These are phyloP conservation scores for Pseudocercospora pini-densiflorae DNA, from an alignment of 2,329 filamentous ascomycete species.

Conservation along the genomic window DNA sequence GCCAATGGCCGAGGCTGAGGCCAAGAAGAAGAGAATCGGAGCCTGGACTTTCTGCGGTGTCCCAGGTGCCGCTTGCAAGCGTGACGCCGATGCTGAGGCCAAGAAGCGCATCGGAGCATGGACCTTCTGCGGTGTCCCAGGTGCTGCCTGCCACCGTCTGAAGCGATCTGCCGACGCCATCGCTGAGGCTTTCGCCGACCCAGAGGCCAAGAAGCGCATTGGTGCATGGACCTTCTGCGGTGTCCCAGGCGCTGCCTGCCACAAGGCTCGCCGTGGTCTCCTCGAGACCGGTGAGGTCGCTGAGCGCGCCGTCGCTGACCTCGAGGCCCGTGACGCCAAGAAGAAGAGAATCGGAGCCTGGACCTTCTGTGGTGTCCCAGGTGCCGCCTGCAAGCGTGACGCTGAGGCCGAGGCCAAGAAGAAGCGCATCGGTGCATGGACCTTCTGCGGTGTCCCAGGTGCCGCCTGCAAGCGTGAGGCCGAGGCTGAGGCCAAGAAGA, in stretches of 20 bases:
- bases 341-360: slow-evolving; percentile 22
- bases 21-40: slow-evolving; percentile 30
- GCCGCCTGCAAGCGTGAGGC: slow-evolving; percentile 44
- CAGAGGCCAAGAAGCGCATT: slow-evolving; percentile 18
- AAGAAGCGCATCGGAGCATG: neutral
- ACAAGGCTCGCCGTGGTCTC: slow-evolving; percentile 51
- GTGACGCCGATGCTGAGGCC: slow-evolving; percentile 23
- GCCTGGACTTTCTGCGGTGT: slow-evolving; percentile 42
- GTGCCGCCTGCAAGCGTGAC: slow-evolving; percentile 29
- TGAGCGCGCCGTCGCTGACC: slow-evolving; percentile 24
- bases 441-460: slow-evolving; percentile 45
- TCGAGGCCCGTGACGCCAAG: slow-evolving; percentile 28
- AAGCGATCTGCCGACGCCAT: slow-evolving; percentile 45
- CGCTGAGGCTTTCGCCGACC: slow-evolving; percentile 42
- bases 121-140: slow-evolving; percentile 27
- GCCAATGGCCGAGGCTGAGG: slow-evolving; percentile 9
- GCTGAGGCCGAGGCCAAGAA: slow-evolving; percentile 32
- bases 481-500: slow-evolving; percentile 39
- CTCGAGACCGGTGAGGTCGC: slow-evolving; percentile 41
- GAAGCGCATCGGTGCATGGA: slow-evolving; percentile 19
- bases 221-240: slow-evolving; percentile 41
- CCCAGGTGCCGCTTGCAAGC: slow-evolving; percentile 35
- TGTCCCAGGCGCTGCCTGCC: slow-evolving; percentile 47
- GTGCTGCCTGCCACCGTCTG: slow-evolving; percentile 39
- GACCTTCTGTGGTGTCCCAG: slow-evolving; percentile 44